These are phyloP conservation scores for Trichoderma virens DNA, from an alignment of 495 filamentous ascomycete genomes.

Conservation along the genomic window DNA sequence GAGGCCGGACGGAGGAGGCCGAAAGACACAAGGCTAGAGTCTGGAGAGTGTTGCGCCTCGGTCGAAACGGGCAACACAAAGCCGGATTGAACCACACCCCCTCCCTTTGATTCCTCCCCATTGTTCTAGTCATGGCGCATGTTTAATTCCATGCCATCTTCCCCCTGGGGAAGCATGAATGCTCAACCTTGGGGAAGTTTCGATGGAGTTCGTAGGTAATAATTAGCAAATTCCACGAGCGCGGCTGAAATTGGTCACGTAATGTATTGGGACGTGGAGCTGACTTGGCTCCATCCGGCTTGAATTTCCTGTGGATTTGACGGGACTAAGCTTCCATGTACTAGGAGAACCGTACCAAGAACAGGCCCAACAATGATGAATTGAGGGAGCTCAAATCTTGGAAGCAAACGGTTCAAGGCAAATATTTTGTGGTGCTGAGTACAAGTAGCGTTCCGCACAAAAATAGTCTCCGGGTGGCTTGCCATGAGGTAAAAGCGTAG, in stretches of 20 bases:
- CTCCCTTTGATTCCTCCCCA: not conserved
- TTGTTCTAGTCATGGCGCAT: not conserved
- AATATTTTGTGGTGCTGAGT: not conserved
- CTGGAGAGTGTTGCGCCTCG: not conserved
- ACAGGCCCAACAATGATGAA: not conserved
- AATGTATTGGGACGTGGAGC: conserved; percentile 1
- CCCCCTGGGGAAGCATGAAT: not conserved
- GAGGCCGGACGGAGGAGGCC: conserved; percentile 6
- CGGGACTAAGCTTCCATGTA: not conserved
- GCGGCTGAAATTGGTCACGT: not conserved
- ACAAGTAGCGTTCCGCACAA: not conserved
- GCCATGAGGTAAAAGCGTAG: not conserved
- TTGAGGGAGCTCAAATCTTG: not conserved
- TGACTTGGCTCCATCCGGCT: not conserved
- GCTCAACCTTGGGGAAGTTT: not conserved
- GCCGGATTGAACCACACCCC: not conserved
- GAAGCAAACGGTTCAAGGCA: not conserved
- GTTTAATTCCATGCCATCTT: not conserved
- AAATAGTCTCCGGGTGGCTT: not conserved
- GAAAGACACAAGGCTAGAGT: conserved; percentile 1
- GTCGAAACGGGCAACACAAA: not conserved
- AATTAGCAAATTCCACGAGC: not conserved
- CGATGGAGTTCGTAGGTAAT: conserved; percentile 1
- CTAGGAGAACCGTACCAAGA: not conserved
- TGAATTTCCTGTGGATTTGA: not conserved